Percentiles rank a stretch among this genome's conserved stretches.
These are phyloP conservation scores for Aspergillus felis DNA, from an alignment of 2,329 filamentous ascomycete genomes.

Conservation along the genomic window DNA sequence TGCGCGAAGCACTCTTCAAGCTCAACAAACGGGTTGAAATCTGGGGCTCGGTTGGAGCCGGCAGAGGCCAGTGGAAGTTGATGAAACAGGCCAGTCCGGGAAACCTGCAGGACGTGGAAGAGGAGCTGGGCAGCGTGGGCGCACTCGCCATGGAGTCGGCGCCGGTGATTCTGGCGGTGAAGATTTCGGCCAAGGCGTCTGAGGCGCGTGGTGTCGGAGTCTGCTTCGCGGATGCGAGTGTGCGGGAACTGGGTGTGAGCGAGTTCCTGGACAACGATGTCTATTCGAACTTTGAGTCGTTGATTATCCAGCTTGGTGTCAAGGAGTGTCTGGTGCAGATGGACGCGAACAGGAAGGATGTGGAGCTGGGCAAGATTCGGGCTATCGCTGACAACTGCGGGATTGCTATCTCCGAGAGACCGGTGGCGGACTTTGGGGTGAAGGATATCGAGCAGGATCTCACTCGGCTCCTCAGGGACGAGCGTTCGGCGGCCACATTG, in stretches of 20 bases:
- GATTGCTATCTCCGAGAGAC: conserved; percentile 79
- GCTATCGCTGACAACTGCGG: conserved; percentile 91
- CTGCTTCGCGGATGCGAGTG: conserved; percentile 95
- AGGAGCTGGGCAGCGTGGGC: conserved; percentile 69
- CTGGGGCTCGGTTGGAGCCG: conserved; percentile 69
- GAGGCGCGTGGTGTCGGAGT: conserved; percentile 87
- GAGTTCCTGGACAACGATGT: conserved; percentile 99
- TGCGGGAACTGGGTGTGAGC: conserved; percentile 90
- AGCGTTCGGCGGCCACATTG: conserved; percentile 69
- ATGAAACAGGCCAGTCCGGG: conserved; percentile 90
- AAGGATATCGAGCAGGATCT: conserved; percentile 96
- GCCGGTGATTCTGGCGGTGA: conserved; percentile 92
- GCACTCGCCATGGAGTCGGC: conserved; percentile 71
- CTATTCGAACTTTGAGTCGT: conserved; percentile 95
- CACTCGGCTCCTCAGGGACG: conserved; percentile 79
- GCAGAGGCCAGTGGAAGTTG: conserved; percentile 83
- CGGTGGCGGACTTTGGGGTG: conserved; percentile 71
- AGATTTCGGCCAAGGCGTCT: conserved; percentile 79
- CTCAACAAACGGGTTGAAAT: conserved; percentile 89
- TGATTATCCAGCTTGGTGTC: conserved; percentile 93
- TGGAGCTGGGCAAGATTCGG: conserved; percentile 79
- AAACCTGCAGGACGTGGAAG: conserved; percentile 94
- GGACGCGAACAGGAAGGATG: conserved; percentile 77
- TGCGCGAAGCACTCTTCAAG: conserved; percentile 88
- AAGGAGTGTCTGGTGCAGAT: conserved; percentile 86